phyloP scores from a whole-genome alignment of 331 rosid species.

The Malus hybrid region DNA sequence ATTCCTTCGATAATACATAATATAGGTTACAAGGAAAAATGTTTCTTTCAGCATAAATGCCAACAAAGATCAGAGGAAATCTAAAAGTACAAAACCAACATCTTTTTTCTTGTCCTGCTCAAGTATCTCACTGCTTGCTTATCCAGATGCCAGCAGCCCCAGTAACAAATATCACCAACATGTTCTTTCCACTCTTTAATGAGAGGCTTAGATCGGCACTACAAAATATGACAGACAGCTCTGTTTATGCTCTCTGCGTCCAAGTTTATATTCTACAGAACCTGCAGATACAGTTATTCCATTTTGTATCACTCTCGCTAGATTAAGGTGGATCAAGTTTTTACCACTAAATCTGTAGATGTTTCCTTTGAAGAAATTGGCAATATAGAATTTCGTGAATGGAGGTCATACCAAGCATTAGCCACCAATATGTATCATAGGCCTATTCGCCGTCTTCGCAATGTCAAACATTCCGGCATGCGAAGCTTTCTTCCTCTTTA shows the following conservation, averaged over 20 bases:
- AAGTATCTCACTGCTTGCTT: not conserved
- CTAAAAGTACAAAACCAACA: not conserved
- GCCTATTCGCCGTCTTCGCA: slow-evolving; percentile 88
- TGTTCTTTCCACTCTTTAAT: not conserved
- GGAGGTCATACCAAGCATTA: slow-evolving; percentile 31
- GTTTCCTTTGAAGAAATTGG: not conserved
- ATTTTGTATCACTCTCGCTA: not conserved
- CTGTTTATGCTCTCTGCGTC: not conserved
- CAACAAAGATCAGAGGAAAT: not conserved
- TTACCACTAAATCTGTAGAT: not conserved
- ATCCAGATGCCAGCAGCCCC: not conserved
- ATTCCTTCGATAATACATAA: not conserved
- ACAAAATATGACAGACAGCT: not conserved
- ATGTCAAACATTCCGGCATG: slow-evolving; percentile 95
- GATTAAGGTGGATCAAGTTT: not conserved
- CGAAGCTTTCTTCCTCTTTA: slow-evolving; percentile 89
- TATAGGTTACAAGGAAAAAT: not conserved
- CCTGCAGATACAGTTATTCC: not conserved
- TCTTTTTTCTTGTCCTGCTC: not conserved
- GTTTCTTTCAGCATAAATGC: not conserved
- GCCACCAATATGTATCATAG: slow-evolving; percentile 98
- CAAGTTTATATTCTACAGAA: not conserved
- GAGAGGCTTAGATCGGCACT: not conserved
- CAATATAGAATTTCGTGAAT: not conserved
- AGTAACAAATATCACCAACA: not conserved